Percentiles rank a stretch among this genome's conserved stretches.
phyloP scores from a whole-genome alignment of 1,139 yeast genomes.

The Lodderomyces beijingensis region DNA sequence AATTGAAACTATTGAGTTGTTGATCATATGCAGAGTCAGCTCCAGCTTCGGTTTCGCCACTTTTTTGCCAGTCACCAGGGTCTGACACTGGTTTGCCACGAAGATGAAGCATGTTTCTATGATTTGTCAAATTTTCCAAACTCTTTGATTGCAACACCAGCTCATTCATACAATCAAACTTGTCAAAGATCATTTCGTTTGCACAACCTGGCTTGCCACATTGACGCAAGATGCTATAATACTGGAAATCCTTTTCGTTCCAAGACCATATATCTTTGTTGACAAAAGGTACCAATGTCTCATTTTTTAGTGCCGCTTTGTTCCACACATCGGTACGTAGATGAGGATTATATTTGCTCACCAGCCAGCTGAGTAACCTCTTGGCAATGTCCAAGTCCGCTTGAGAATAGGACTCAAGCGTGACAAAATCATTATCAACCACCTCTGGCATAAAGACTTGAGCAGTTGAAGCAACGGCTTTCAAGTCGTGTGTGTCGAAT shows the following conservation, averaged over 20 bases:
- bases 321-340: conserved; percentile 16
- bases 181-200: conserved; percentile 10
- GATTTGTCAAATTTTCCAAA: conserved; percentile 4
- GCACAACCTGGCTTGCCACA: conserved; percentile 4
- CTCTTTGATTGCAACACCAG: conserved; percentile 4
- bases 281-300: conserved; percentile 22
- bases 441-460: conserved; percentile 32
- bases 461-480: conserved; percentile 25
- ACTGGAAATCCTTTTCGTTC: conserved; percentile 24
- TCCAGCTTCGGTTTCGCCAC: too few relatives aligned
- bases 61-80: too few relatives aligned
- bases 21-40: not conserved
- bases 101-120: too few relatives aligned
- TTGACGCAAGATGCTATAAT: conserved; percentile 12
- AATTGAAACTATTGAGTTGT: not conserved
- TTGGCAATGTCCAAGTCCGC: conserved; percentile 30
- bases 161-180: conserved; percentile 11
- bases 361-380: conserved; percentile 36
- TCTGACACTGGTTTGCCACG: too few relatives aligned
- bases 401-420: conserved; percentile 4
- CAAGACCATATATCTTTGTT: conserved; percentile 35
- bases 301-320: conserved; percentile 4
- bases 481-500: too few relatives aligned
- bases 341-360: conserved; percentile 31
- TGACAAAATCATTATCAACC: conserved; percentile 14